These are phyloP conservation scores for Stereum hirsutum DNA, from an alignment of 1,284 basidiomycete species.

Conservation along the genomic window DNA sequence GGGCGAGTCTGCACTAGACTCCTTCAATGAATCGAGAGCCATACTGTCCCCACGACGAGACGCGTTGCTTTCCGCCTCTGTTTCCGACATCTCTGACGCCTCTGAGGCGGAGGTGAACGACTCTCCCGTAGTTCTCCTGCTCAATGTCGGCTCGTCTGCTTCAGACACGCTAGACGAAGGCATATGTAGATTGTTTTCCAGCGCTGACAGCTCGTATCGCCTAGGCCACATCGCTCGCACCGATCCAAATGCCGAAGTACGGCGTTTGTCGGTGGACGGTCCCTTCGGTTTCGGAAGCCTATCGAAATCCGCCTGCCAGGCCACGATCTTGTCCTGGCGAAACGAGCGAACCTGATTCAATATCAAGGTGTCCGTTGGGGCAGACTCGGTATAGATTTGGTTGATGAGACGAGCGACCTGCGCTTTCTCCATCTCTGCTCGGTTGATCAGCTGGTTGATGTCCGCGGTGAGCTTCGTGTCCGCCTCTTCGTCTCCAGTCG, in stretches of 20 bases:
- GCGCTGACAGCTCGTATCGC: slow-evolving; percentile 39
- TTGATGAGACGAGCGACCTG: slow-evolving; percentile 76
- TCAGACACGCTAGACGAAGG: slow-evolving; percentile 69
- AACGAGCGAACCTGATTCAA: slow-evolving; percentile 84
- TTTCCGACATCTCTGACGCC: slow-evolving; percentile 49
- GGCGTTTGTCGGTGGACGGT: slow-evolving; percentile 39
- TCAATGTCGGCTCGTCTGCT: slow-evolving; percentile 50
- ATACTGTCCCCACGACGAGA: slow-evolving; percentile 1
- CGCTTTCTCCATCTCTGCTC: slow-evolving; percentile 67
- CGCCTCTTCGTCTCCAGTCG: slow-evolving; percentile 62
- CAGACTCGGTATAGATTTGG: slow-evolving; percentile 71
- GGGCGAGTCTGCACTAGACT: slow-evolving; percentile 34
- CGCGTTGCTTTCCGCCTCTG: slow-evolving; percentile 12
- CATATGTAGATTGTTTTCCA: slow-evolving; percentile 43
- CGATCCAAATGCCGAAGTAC: slow-evolving; percentile 55
- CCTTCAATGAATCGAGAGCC: not conserved
- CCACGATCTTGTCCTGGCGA: slow-evolving; percentile 92
- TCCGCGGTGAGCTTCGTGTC: slow-evolving; percentile 52
- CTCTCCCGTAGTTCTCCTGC: slow-evolving; percentile 40
- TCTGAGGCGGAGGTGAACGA: slow-evolving; percentile 45
- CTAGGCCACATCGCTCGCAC: slow-evolving; percentile 64
- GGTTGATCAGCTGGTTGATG: slow-evolving; percentile 58
- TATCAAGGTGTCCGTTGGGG: slow-evolving; percentile 79
- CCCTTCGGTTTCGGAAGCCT: slow-evolving; percentile 55
- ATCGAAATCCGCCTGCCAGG: slow-evolving; percentile 88